Conservation (phyloP, 1,139 yeast species). For the Maudiozyma humilis region DNA sequence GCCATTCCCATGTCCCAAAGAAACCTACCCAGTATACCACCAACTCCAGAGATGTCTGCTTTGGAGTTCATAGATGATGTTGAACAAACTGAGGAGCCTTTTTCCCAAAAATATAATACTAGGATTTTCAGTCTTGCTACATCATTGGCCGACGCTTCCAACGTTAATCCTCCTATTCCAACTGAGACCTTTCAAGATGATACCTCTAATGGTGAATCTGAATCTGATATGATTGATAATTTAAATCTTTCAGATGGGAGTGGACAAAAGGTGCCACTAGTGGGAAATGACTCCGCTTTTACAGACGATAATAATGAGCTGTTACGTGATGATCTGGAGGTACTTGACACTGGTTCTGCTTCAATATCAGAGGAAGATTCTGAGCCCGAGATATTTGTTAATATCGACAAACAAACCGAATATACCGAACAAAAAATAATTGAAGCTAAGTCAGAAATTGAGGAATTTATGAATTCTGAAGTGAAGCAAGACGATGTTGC, state of each 20-base stretch:
- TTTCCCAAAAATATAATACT: slow-evolving; percentile 11
- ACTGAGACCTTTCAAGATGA: background rate
- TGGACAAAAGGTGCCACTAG: background rate
- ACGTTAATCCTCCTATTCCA: slow-evolving; percentile 12
- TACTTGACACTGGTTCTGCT: background rate
- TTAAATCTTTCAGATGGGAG: background rate
- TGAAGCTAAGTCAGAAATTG: background rate
- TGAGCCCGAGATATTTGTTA: background rate
- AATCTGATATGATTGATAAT: slow-evolving; percentile 1
- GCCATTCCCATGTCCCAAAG: background rate
- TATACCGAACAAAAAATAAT: slow-evolving; percentile 1
- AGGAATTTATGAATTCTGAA: background rate
- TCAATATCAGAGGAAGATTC: background rate
- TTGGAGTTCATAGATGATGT: background rate
- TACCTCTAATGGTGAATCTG: background rate
- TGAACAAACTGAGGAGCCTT: slow-evolving; percentile 3
- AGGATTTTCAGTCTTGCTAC: slow-evolving; percentile 24
- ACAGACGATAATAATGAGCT: background rate
- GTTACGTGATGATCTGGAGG: background rate
- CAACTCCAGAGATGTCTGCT: slow-evolving; percentile 6
- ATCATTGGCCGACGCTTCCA: slow-evolving; percentile 22
- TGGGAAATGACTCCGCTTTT: background rate
- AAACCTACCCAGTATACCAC: slow-evolving; percentile 4
- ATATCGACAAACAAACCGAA: background rate
- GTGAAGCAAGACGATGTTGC: background rate